Evolutionary conservation across 306 rosid species (phyloP).

Genomic region (Spatholobus suberectus): DNA sequence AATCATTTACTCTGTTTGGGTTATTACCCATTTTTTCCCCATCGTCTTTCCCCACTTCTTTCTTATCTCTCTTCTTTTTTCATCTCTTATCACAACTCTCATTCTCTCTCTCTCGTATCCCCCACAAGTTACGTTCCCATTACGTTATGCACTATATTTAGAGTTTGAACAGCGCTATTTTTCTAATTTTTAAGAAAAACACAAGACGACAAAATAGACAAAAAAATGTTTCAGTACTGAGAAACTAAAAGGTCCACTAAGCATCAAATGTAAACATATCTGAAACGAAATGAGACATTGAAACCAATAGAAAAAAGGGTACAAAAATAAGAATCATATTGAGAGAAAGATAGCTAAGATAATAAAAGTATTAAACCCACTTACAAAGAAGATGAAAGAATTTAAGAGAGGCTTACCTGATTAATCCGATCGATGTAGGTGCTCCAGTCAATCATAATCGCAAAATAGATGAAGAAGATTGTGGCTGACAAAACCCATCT

Average conservation of each 20-base stretch:
- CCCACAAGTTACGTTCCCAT: no score
- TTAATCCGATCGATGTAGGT: conserved; percentile 15
- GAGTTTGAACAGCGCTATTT: no score
- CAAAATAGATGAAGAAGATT: neutral
- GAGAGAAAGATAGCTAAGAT: neutral
- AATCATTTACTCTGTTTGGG: no score
- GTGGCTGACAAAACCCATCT: neutral
- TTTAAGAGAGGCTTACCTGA: conserved; percentile 1
- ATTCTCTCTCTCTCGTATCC: no score
- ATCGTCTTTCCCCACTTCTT: no score
- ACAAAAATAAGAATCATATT: neutral
- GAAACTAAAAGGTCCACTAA: neutral
- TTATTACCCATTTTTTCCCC: no score
- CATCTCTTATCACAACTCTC: no score
- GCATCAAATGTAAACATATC: neutral
- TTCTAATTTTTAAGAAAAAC: no score
- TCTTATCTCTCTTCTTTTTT: no score
- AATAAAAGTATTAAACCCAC: neutral
- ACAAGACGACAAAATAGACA: no score
- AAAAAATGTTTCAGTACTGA: no score
- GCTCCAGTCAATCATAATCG: neutral
- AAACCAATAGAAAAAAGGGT: neutral
- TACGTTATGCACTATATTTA: no score
- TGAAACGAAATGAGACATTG: neutral
- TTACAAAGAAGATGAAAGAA: neutral